Conservation (phyloP, 345 rosid species). For the Pelargonium nanum region DNA sequence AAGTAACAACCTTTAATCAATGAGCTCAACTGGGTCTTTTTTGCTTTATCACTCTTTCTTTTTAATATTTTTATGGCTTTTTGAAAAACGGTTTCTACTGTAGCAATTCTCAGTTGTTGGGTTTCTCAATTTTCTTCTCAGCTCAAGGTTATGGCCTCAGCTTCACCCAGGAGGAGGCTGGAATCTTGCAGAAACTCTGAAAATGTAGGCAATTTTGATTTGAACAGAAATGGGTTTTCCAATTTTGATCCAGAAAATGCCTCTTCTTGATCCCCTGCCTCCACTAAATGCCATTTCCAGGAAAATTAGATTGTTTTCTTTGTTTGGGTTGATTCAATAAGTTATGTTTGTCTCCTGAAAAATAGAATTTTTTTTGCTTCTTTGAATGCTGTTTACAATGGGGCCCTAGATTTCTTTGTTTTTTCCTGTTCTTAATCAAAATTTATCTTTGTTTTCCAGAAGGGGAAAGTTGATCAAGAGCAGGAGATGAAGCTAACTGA, state of each 20-base stretch:
- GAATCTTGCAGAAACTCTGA: slow-evolving; percentile 13
- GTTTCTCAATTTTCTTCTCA: neutral
- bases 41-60: neutral
- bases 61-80: slow-evolving; percentile 4
- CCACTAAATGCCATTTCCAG: neutral
- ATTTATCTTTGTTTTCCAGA: neutral
- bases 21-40: slow-evolving; percentile 9
- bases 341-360: neutral
- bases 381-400: neutral
- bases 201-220: slow-evolving; percentile 6
- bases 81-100: slow-evolving; percentile 18
- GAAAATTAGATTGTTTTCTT: neutral
- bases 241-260: neutral
- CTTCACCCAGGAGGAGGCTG: too few species aligned
- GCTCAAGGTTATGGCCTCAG: too few species aligned
- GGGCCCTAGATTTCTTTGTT: neutral
- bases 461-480: slow-evolving; percentile 30
- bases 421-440: neutral
- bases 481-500: slow-evolving; percentile 30
- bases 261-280: too few species aligned
- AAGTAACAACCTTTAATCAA: slow-evolving; percentile 28
- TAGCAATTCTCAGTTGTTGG: neutral
- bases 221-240: slow-evolving; percentile 16
- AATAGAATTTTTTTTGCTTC: neutral
- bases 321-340: neutral